Base-by-base conservation (phyloP, 345 rosid species). In the Linum tenue region DNA sequence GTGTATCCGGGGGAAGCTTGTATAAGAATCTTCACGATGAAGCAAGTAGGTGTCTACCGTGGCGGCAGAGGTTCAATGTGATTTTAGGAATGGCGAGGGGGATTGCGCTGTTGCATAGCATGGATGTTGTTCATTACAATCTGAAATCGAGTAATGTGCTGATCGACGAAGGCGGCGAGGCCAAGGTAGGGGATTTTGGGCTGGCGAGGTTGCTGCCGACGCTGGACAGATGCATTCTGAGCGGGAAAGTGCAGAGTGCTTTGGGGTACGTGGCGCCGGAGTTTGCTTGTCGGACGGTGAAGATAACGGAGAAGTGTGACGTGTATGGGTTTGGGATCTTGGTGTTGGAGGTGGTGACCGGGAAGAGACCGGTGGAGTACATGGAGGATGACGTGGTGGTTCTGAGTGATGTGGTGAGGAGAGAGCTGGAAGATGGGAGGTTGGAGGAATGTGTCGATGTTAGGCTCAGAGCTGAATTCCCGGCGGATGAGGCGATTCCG, bases 231-330 rank as follows among this genome's bases (percentile, higher is more conserved):
- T 90, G 89, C 35, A 89, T 89, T 7, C 62, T 94, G 14, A 91
- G 99, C 83, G 88, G 96, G 82, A 94, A 94, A 82, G 84, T 94
- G 63, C 99, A 94, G 78, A 90, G 99, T 66, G 96, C 92, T 0
- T 81, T 94, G 39, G 99, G 99, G 66, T 94, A 94, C 86, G 88
- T 91, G 99, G 99, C 99, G 39, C 99, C 99, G 0, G 99, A 94
- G 64, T 91, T 94, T 77, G 96, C 97, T 5, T 94, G 99, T 67
- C 76, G 87, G 62, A 88, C 99, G 0, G 97, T 91, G 69, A 94
- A 94, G 73, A 88, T 94, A 64, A 94, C 97, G 0, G 96, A 91
- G 82, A 94, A 94, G 71, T 90, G 97, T 14, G 99, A 91, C 48
- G 92, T 94, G 3, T 94, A 91, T 63, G 99, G 99, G 17, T 94